A percentile compares a stretch with the other conserved stretches of the same genome.
phyloP scores from a whole-genome alignment of 164 flowering plant genomes.

The Stephania yunnanensis region DNA sequence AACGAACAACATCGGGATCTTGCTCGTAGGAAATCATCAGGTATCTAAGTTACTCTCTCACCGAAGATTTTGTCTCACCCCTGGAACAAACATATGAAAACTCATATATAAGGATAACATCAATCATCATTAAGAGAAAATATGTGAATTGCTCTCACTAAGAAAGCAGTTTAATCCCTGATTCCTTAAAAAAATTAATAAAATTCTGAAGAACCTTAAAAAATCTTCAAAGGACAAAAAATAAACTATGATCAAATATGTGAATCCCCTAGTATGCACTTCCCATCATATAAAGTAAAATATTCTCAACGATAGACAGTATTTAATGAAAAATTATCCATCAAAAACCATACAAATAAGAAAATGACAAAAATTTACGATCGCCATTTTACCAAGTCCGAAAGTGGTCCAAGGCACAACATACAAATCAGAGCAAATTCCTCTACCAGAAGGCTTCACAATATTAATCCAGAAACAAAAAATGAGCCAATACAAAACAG shows the following conservation, averaged over 20 bases:
- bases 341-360: not conserved
- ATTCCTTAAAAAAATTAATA: not conserved
- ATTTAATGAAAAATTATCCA: too few species aligned
- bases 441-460: not conserved
- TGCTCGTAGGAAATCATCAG: slow-evolving; percentile 43
- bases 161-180: not conserved
- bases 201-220: not conserved
- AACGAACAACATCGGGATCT: slow-evolving; percentile 71
- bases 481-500: too few species aligned
- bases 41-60: slow-evolving; percentile 1
- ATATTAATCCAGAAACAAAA: too few species aligned
- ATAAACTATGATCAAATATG: not conserved
- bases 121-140: not conserved
- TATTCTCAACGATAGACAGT: not conserved
- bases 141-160: not conserved
- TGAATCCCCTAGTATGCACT: not conserved
- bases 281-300: not conserved
- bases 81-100: not conserved
- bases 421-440: not conserved
- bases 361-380: not conserved
- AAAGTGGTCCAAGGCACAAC: not conserved
- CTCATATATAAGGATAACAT: not conserved
- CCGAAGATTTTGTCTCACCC: not conserved
- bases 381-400: not conserved
- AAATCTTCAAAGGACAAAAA: not conserved